Percentiles rank a stretch among this genome's conserved stretches.
phyloP scores from a whole-genome alignment of 1,284 basidiomycete species.

The Malassezia caprae region DNA sequence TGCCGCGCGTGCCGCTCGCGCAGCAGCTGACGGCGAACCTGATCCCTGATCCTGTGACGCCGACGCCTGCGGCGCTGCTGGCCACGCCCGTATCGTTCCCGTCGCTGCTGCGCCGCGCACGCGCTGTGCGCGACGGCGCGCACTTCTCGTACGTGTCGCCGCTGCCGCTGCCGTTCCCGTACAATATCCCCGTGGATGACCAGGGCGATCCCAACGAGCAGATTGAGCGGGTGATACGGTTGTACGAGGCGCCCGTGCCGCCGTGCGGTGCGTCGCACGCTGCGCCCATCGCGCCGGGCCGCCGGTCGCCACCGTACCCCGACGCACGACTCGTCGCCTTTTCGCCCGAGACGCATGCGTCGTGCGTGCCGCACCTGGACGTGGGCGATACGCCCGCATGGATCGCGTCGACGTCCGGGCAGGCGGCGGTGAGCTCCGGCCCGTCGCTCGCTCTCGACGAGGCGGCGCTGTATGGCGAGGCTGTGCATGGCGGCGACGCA shows the following conservation, averaged over 20 bases:
- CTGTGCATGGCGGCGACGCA: neutral
- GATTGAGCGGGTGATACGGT: constrained; percentile 29
- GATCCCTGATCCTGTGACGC: constrained; percentile 58
- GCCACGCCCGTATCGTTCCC: constrained; percentile 45
- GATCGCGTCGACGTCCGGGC: constrained; percentile 53
- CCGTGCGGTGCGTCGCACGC: neutral
- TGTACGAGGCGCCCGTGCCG: constrained; percentile 28
- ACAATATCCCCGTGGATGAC: constrained; percentile 55
- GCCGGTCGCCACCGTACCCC: constrained; percentile 23
- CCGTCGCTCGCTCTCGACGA: constrained; percentile 18
- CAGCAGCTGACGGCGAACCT: constrained; percentile 61
- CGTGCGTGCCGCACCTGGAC: constrained; percentile 74
- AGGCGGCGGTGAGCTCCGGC: constrained; percentile 36
- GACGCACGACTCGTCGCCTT: constrained; percentile 55
- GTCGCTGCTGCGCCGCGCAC: constrained; percentile 58
- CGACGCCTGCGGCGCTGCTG: constrained; percentile 54
- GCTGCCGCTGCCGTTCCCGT: constrained; percentile 74
- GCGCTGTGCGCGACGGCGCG: constrained; percentile 55
- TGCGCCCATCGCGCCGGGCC: neutral
- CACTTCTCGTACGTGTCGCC: constrained; percentile 78
- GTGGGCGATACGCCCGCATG: constrained; percentile 67
- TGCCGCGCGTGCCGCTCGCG: constrained; percentile 59
- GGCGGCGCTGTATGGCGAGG: neutral
- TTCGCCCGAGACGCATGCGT: constrained; percentile 59
- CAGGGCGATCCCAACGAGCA: constrained; percentile 20